Conservation (phyloP, 495 filamentous ascomycete genomes). For the Talaromyces adpressus region DNA sequence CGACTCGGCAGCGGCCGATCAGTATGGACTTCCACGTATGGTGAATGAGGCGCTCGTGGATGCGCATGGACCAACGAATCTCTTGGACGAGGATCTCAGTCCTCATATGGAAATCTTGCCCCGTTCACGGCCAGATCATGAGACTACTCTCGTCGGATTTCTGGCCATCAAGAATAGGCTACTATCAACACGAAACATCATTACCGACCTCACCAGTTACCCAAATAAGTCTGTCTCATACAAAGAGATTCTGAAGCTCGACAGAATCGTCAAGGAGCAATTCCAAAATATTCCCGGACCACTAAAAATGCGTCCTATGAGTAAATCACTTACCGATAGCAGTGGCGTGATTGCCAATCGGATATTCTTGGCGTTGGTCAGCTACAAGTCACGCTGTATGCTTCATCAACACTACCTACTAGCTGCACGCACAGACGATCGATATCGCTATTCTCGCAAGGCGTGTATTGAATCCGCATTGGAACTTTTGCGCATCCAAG, state of each 20-base stretch:
- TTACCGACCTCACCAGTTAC: conserved; percentile 33
- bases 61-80: conserved; percentile 27
- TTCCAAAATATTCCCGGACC: conserved; percentile 24
- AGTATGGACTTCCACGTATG: conserved; percentile 31
- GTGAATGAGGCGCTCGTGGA: conserved; percentile 25
- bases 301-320: conserved; percentile 27
- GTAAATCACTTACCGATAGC: conserved; percentile 30
- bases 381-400: conserved; percentile 33
- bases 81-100: conserved; percentile 23
- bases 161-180: conserved; percentile 32
- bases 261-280: conserved; percentile 25
- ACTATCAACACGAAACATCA: conserved; percentile 31
- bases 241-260: conserved; percentile 30
- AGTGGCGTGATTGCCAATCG: conserved; percentile 29
- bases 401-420: conserved; percentile 36
- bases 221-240: conserved; percentile 21
- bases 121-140: conserved; percentile 16
- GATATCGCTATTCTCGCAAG: conserved; percentile 25
- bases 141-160: conserved; percentile 29
- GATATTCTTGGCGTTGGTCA: conserved; percentile 32
- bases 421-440: conserved; percentile 19
- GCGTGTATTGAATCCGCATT: conserved; percentile 34
- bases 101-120: conserved; percentile 20
- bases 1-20: conserved; percentile 36
- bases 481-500: conserved; percentile 21